Conservation (phyloP, 192 early-diverging fungal genomes). For the Coemansia sp. region DNA sequence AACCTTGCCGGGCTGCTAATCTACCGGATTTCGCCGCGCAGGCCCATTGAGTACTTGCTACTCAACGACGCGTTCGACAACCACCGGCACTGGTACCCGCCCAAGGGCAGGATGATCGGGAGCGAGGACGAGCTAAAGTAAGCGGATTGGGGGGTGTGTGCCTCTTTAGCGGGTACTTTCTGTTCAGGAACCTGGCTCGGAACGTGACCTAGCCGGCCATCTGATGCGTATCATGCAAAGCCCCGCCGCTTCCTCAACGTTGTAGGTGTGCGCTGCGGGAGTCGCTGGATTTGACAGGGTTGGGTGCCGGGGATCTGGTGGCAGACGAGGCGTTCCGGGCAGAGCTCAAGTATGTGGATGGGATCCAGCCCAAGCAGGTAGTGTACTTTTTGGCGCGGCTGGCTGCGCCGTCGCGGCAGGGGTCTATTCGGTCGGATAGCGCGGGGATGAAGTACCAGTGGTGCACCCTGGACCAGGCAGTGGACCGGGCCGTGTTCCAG, state of each 20-base stretch:
- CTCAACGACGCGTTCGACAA: slow-evolving; percentile 75
- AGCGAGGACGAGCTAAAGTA: slow-evolving; percentile 81
- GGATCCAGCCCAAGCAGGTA: slow-evolving; percentile 74
- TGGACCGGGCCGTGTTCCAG: slow-evolving; percentile 63
- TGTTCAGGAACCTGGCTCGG: too few relatives aligned
- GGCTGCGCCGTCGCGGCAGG: slow-evolving; percentile 52
- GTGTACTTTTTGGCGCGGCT: slow-evolving; percentile 75
- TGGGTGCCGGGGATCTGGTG: slow-evolving; percentile 62
- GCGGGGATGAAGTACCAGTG: slow-evolving; percentile 69
- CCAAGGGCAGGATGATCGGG: slow-evolving; percentile 72
- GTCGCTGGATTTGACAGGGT: slow-evolving; percentile 65
- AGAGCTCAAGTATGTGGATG: slow-evolving; percentile 76
- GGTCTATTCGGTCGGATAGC: slow-evolving; percentile 48
- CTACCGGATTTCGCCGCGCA: slow-evolving; percentile 61
- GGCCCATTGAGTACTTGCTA: slow-evolving; percentile 69
- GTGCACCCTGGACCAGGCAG: slow-evolving; percentile 59
- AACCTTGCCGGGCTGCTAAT: slow-evolving; percentile 61
- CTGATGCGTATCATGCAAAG: too few relatives aligned
- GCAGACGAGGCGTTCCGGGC: slow-evolving; percentile 67
- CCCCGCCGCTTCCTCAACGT: not conserved
- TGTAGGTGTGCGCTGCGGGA: slow-evolving; percentile 74
- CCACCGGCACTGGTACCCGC: slow-evolving; percentile 77
- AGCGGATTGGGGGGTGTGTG: too few relatives aligned
- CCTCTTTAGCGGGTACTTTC: too few relatives aligned
- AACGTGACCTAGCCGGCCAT: too few relatives aligned